phyloP scores from a whole-genome alignment of 192 early-diverging fungal species.

The Coemansia sp. region DNA sequence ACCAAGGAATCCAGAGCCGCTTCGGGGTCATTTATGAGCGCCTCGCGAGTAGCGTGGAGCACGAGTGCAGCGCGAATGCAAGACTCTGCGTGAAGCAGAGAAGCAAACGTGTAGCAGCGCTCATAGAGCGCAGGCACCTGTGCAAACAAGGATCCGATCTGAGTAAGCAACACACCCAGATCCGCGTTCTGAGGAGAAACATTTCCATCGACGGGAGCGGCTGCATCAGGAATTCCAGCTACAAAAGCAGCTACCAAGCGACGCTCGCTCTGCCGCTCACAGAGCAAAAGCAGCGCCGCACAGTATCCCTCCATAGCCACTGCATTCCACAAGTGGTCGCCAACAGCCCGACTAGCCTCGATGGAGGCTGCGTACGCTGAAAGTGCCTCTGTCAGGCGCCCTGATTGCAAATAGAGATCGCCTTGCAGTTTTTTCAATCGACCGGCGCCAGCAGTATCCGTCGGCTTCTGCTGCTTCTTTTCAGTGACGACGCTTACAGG shows the following conservation, averaged over 20 bases:
- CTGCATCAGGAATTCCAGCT: not conserved
- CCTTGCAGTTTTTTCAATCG: conserved; percentile 50
- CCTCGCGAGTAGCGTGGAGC: conserved; percentile 28
- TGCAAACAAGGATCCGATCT: conserved; percentile 14
- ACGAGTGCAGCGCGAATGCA: conserved; percentile 45
- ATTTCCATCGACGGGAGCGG: not conserved
- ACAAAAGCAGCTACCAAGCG: conserved; percentile 12
- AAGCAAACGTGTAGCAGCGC: conserved; percentile 37
- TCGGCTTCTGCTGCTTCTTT: not conserved
- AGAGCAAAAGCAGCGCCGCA: conserved; percentile 40
- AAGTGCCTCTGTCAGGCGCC: conserved; percentile 40
- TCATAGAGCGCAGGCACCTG: conserved; percentile 43
- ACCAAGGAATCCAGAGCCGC: conserved; percentile 21
- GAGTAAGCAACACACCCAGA: not conserved
- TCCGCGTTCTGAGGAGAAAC: conserved; percentile 4
- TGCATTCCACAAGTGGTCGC: conserved; percentile 49
- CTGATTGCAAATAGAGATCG: conserved; percentile 44
- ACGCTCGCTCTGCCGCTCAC: conserved; percentile 20
- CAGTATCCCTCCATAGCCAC: conserved; percentile 49
- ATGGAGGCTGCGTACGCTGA: conserved; percentile 31
- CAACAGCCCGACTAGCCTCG: conserved; percentile 19
- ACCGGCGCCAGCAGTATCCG: conserved; percentile 12
- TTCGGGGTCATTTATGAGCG: conserved; percentile 17
- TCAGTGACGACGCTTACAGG: not conserved
- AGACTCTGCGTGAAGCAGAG: conserved; percentile 42